Percentiles rank a stretch among this genome's conserved stretches.
Evolutionary conservation across 169 alveolate genomes (phyloP).

Genomic region (Plasmodium gallinaceum): DNA sequence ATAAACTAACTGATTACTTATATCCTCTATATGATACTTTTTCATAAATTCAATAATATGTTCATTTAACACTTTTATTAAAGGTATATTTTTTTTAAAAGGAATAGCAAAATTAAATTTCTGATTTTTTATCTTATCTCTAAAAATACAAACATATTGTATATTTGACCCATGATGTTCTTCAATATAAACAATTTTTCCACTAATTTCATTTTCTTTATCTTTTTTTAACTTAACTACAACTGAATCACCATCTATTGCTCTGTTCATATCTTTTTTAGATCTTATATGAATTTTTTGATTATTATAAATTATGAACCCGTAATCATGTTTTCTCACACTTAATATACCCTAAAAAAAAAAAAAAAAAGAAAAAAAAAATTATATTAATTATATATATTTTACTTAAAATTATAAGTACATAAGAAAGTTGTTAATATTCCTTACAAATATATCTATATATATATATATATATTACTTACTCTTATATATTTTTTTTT

Average conservation of each 20-base stretch:
- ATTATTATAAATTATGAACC: slow-evolving; percentile 24
- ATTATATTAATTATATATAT: neutral
- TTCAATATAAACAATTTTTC: slow-evolving; percentile 65
- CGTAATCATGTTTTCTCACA: slow-evolving; percentile 44
- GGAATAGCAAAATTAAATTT: slow-evolving; percentile 49
- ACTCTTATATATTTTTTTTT: slow-evolving; percentile 65
- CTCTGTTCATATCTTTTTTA: slow-evolving; percentile 88
- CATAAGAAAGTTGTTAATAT: neutral
- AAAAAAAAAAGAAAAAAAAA: slow-evolving; percentile 3
- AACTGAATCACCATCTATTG: slow-evolving; percentile 93
- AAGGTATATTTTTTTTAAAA: slow-evolving; percentile 68
- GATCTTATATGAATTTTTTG: slow-evolving; percentile 31
- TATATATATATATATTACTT: slow-evolving; percentile 13
- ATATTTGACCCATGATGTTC: slow-evolving; percentile 61
- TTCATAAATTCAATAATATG: slow-evolving; percentile 53
- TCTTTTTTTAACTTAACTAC: slow-evolving; percentile 85
- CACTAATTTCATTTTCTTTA: neutral
- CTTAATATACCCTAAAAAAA: slow-evolving; percentile 38
- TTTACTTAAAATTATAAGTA: neutral
- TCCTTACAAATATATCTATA: neutral
- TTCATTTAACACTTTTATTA: slow-evolving; percentile 34
- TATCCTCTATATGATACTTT: slow-evolving; percentile 22
- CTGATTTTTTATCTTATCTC: slow-evolving; percentile 36
- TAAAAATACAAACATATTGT: slow-evolving; percentile 45
- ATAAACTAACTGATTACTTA: slow-evolving; percentile 37